Evolutionary conservation across 495 filamentous ascomycete genomes (phyloP), one percentile per base, ranked within the genome.

Genomic region (Symbiotaphrina buchneri): DNA sequence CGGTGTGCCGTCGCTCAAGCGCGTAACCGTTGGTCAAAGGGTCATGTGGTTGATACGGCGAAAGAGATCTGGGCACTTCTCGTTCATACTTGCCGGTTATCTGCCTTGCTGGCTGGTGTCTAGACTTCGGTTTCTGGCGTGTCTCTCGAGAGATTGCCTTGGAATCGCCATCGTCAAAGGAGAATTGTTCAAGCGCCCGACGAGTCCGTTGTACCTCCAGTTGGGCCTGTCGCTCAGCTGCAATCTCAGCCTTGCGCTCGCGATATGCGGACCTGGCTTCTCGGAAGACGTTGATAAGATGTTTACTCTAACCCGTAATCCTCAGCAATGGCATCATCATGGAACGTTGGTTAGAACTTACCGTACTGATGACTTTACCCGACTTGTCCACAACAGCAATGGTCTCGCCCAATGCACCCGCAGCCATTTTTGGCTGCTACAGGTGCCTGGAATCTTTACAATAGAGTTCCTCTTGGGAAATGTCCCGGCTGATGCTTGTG

Each of bases 321-420:
- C n/a, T n/a, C n/a, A n/a, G n/a, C n/a, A n/a, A n/a, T n/a, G n/a
- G n/a, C n/a, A n/a, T n/a, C n/a, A n/a, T n/a, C 27, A 31, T 18
- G n/a, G 29, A 10, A 37, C 31, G 22, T 27, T 13, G 15, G 11
- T 27, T 15, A n/a, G 16, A 33, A 54, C 77, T 51, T 65, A 87
- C 81, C 34, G 76, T 87, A 61, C 73, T 84, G 31, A 93, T 77
- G 6, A 90, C 70, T 60, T 92, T 85, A 35, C 81, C 81, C 36
- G 82, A 90, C 44, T 75, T 78, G 56, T 93, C 84, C 52, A 93
- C 68, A 34, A 93, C 77, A 33, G 80, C 80, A 44, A 93, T 73
- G 24, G 80, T 79, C 54, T 92, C 55, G 31, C 63, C 61, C 18
- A 75, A 41, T 19, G 33, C 33, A 11, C 10, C 26, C 1, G 33